Evolutionary conservation across 2,329 filamentous ascomycete species (phyloP).

Genomic region (Fusarium sp.): DNA sequence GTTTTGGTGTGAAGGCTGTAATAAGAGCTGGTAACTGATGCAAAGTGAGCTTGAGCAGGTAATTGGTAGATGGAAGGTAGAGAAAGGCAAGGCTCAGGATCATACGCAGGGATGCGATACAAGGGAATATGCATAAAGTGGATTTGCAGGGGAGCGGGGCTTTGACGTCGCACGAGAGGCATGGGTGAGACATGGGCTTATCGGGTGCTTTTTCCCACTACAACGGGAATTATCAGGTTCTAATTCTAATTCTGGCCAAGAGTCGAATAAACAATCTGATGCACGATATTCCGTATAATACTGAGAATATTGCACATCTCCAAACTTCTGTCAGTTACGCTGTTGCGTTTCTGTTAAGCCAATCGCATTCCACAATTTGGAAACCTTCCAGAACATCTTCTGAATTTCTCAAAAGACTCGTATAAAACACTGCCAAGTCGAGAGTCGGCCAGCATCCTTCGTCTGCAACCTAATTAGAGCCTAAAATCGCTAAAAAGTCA

Average conservation of each 20-base stretch:
- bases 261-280: conserved; percentile 17
- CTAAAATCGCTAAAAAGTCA: not conserved
- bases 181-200: conserved; percentile 26
- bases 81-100: not conserved
- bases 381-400: not conserved
- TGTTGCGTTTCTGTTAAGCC: conserved; percentile 4
- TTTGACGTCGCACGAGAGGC: conserved; percentile 35
- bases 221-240: conserved; percentile 31
- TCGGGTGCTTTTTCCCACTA: conserved; percentile 15
- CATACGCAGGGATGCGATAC: conserved; percentile 27
- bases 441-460: not conserved
- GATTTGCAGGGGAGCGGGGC: conserved; percentile 32
- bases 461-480: not conserved
- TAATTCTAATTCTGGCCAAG: conserved; percentile 11
- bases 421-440: conserved; percentile 20
- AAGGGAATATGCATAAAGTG: conserved; percentile 44
- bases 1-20: conserved; percentile 2
- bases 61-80: not conserved
- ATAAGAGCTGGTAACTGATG: conserved; percentile 20
- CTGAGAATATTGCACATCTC: not conserved
- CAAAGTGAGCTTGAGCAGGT: not conserved
- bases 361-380: conserved; percentile 1
- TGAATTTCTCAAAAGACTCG: not conserved
- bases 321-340: not conserved
- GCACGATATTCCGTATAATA: not conserved